Percentiles rank a stretch among this genome's conserved stretches.
Conservation (phyloP, 2,329 filamentous ascomycete genomes). For the Cladosporium sp. region DNA sequence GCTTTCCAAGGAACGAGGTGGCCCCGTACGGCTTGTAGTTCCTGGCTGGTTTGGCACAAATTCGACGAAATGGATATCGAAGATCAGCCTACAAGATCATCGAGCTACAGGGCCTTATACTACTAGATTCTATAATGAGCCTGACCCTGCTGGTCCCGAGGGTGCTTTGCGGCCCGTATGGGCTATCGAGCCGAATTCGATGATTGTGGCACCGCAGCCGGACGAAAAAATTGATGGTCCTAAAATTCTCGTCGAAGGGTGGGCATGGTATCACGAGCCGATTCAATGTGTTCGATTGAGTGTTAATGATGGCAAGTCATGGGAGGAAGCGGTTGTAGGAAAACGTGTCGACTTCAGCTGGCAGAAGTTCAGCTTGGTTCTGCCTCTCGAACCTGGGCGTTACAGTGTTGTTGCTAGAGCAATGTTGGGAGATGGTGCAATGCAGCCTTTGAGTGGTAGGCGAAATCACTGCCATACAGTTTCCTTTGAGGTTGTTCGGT, state of each 20-base stretch:
- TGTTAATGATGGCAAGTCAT: constrained; percentile 22
- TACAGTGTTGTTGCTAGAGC: constrained; percentile 22
- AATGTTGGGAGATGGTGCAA: constrained; percentile 18
- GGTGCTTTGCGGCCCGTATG: constrained; percentile 29
- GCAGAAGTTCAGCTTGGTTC: constrained; percentile 21
- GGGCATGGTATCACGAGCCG: constrained; percentile 32
- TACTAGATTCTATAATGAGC: constrained; percentile 34
- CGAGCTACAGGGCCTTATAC: constrained; percentile 32
- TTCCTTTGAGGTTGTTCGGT: constrained; percentile 13
- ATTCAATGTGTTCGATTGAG: constrained; percentile 28
- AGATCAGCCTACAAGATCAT: constrained; percentile 24
- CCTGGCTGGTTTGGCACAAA: constrained; percentile 39
- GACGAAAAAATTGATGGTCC: constrained; percentile 14
- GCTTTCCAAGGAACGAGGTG: constrained; percentile 30
- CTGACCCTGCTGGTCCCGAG: constrained; percentile 21
- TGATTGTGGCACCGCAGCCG: constrained; percentile 29
- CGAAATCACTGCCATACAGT: constrained; percentile 32
- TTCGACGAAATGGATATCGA: constrained; percentile 36
- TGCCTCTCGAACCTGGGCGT: constrained; percentile 14
- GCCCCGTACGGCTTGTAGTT: constrained; percentile 35
- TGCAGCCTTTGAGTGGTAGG: constrained; percentile 27
- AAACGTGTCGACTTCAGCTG: constrained; percentile 22
- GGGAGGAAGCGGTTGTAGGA: constrained; percentile 16
- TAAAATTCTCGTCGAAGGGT: constrained; percentile 25
- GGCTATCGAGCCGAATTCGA: constrained; percentile 33